Base-by-base conservation (phyloP, 805 yeast species). In the Metschnikowia baotianmanensis region DNA sequence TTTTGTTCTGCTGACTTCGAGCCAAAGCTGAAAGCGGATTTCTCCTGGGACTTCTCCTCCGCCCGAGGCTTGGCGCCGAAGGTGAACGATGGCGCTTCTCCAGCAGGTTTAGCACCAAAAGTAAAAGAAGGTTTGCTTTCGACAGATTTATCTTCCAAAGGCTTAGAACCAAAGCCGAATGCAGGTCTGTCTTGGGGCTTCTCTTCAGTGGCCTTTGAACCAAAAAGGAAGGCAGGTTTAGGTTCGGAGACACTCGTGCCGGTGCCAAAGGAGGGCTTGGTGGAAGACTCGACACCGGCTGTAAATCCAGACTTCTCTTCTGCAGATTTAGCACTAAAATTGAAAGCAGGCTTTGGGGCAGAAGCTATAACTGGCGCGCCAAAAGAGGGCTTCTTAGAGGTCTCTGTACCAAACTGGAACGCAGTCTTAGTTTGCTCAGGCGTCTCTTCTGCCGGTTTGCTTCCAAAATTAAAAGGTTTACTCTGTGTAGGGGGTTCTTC, bases 21-120 rank as follows among this genome's bases (percentile, higher is more conserved):
- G 31, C 33, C 37, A 8, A 28, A 29, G 31, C 30, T 24, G 21
- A 29, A 22, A 1, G 21, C 34, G 9, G 40, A 24, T n/a, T 17
- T 19, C 27, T 11, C 18, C 27, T 31, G 17, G 4, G 25, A 20
- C 18, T 25, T 18, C 8, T 13, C n/a, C 15, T 10, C 31, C 9
- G 31, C 17, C 6, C 8, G 19, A 17, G 34, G 24, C 15, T 17
- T 17, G n/a, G 15, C 24, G 8, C 34, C 34, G 13, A 31, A 31
- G n/a, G 9, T 18, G 6, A 31, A 31, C 23, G 13, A 11, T 21
- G 20, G 20, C 5, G 36, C 6, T 17, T 19, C 23, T 17, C 28
- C 28, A 13, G 34, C 23, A n/a, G 37, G 27, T 10, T 46, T 43
- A n/a, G 42, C 27, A n/a, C 49, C 47, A 23, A 42, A 45, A 31